phyloP scores from a whole-genome alignment of 2,329 filamentous ascomycete species.

The Aquanectria penicillioides region DNA sequence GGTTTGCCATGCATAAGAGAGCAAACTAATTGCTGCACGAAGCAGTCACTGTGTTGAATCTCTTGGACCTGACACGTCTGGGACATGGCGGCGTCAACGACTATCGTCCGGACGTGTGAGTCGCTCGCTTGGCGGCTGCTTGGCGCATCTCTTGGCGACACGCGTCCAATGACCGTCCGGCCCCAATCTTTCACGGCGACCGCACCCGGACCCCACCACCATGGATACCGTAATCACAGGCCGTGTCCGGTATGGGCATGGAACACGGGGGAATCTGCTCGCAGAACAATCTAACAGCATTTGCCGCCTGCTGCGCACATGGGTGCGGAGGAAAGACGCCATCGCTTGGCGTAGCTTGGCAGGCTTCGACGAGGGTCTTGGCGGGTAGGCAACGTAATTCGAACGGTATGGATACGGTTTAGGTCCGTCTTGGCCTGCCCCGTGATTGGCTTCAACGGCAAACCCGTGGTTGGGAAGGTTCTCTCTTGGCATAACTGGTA shows the following conservation, averaged over 20 bases:
- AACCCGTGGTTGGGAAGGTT: conserved; percentile 37
- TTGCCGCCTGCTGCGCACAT: conserved; percentile 12
- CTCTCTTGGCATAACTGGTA: conserved; percentile 28
- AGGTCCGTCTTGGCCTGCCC: conserved; percentile 23
- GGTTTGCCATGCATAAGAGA: background rate
- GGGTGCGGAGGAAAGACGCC: conserved; percentile 3
- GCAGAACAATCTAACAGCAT: background rate
- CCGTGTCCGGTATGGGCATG: background rate
- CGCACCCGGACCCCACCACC: conserved; percentile 7
- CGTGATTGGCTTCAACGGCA: background rate
- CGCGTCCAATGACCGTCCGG: conserved; percentile 10
- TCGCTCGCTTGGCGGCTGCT: conserved; percentile 25
- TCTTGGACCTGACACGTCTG: too few relatives aligned
- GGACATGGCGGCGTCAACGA: too few relatives aligned
- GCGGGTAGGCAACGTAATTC: background rate
- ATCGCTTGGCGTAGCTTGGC: conserved; percentile 26
- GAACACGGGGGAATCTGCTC: conserved; percentile 12
- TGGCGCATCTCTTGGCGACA: conserved; percentile 24
- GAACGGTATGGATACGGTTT: conserved; percentile 28
- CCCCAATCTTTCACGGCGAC: background rate
- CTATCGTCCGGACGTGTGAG: conserved; percentile 21
- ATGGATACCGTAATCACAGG: too few relatives aligned
- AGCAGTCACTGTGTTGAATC: too few relatives aligned
- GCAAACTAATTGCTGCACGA: too few relatives aligned
- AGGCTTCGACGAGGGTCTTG: conserved; percentile 30